phyloP scores from a whole-genome alignment of 805 yeast species.

The Isabelozyma pseudorhagii region DNA sequence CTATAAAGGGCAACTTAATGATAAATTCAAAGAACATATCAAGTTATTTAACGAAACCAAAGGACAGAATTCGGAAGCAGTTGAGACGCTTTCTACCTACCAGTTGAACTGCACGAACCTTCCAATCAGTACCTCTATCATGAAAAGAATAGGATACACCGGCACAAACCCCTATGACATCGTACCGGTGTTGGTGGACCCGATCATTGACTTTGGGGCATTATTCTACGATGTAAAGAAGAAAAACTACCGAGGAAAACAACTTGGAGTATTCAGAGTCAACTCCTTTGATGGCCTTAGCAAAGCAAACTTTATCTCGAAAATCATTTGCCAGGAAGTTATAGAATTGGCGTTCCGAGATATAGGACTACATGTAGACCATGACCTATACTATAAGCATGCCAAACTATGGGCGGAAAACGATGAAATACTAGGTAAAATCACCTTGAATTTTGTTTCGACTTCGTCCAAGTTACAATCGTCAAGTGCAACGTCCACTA shows the following conservation, averaged over 20 bases:
- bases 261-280: slow-evolving; percentile 48
- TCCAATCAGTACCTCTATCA: slow-evolving; percentile 28
- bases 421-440: slow-evolving; percentile 36
- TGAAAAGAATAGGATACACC: slow-evolving; percentile 34
- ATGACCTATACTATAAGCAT: slow-evolving; percentile 36
- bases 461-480: slow-evolving; percentile 37
- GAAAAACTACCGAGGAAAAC: slow-evolving; percentile 40
- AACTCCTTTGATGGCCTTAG: slow-evolving; percentile 49
- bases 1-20: slow-evolving; percentile 46
- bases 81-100: not conserved
- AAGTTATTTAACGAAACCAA: slow-evolving; percentile 27
- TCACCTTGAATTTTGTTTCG: slow-evolving; percentile 38
- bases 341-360: slow-evolving; percentile 46
- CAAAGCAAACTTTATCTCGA: slow-evolving; percentile 48
- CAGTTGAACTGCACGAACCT: slow-evolving; percentile 23
- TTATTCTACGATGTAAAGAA: slow-evolving; percentile 37
- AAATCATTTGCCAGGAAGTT: slow-evolving; percentile 46
- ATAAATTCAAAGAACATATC: slow-evolving; percentile 34
- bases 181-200: slow-evolving; percentile 22
- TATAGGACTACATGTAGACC: slow-evolving; percentile 29
- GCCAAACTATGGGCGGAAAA: slow-evolving; percentile 48
- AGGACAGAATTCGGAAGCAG: not conserved
- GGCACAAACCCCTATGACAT: slow-evolving; percentile 29
- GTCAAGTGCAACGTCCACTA: slow-evolving; percentile 39
- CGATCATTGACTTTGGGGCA: slow-evolving; percentile 46